Evolutionary conservation across 1,139 yeast species (phyloP), one percentile per base, ranked within the genome.

Genomic region (Yamadazyma oceani): DNA sequence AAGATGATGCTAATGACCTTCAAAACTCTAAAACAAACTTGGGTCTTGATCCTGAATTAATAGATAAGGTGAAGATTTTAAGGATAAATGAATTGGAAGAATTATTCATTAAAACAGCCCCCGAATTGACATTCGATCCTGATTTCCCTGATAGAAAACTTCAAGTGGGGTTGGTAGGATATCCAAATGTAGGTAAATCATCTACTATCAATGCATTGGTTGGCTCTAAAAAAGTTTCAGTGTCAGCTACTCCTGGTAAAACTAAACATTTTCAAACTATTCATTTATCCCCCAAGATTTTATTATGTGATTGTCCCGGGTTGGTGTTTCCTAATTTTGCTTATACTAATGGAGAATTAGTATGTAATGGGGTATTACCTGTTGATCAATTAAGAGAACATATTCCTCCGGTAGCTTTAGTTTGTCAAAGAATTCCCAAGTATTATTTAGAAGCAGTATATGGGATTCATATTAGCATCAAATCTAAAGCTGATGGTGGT

Each of bases 261-360:
- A 94, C 99, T 13, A 94, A 94, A 62, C 99, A 94, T 73, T 94
- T 94, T 74, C 99, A 94, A 69, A 94, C 99, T 2, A 89, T 94
- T 45, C 80, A 82, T 54, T 75, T 94, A 33, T 81, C 96, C 0
- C 85, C 85, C 35, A 75, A 84, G 32, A 95, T 92, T 7, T 74
- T 88, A 49, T 73, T 94, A 38, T 92, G 98, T 66, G 99, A 94
- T 74, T 94, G 99, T 73, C 99, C 99, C 2, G 99, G 99, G 75
- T 74, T 94, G 49, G 99, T 94, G 16, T 94, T 94, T 71, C 98
- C 99, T 25, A 94, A 92, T 57, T 94, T 92, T 60, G 97, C 98
- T 14, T 86, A 86, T 58, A 87, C 97, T 17, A 89, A 90, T 55
- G 97, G 96, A 51, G 99, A 94, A 55, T 77, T 94, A 54, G 98